phyloP scores from a whole-genome alignment of 495 filamentous ascomycete species.

The Neurospora terricola region DNA sequence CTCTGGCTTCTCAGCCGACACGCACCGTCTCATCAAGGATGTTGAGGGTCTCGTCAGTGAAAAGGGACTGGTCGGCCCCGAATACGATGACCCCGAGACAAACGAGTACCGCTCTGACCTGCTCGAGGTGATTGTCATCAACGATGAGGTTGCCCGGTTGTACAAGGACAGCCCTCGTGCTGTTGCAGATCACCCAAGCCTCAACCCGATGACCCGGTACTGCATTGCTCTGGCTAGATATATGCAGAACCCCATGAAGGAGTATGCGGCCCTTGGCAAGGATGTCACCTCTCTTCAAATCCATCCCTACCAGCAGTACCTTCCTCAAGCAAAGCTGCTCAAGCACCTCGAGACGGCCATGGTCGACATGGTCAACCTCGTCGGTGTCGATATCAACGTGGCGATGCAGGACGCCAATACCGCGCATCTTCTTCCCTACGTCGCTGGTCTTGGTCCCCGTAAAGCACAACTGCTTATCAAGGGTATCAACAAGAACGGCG shows the following conservation, averaged over 20 bases:
- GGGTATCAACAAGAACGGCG: slow-evolving; percentile 77
- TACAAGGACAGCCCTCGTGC: slow-evolving; percentile 86
- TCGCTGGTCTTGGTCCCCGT: slow-evolving; percentile 86
- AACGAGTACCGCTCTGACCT: slow-evolving; percentile 59
- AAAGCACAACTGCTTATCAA: slow-evolving; percentile 85
- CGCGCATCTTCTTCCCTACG: slow-evolving; percentile 80
- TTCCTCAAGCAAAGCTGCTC: slow-evolving; percentile 74
- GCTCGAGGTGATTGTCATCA: slow-evolving; percentile 82
- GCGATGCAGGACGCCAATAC: slow-evolving; percentile 68
- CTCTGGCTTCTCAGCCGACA: slow-evolving; percentile 82
- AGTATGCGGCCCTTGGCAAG: slow-evolving; percentile 84
- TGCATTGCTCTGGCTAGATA: slow-evolving; percentile 83
- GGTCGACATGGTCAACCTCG: slow-evolving; percentile 96
- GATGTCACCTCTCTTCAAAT: slow-evolving; percentile 81
- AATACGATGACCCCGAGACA: slow-evolving; percentile 53
- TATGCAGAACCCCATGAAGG: slow-evolving; percentile 86
- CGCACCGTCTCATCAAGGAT: slow-evolving; percentile 70
- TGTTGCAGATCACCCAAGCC: slow-evolving; percentile 66
- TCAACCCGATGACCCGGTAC: slow-evolving; percentile 69
- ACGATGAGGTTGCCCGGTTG: slow-evolving; percentile 89
- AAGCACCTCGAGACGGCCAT: slow-evolving; percentile 85
- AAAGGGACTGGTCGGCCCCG: slow-evolving; percentile 61
- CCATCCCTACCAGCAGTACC: slow-evolving; percentile 77
- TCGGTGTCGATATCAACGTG: slow-evolving; percentile 90
- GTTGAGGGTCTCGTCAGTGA: slow-evolving; percentile 64